phyloP scores from a whole-genome alignment of 2,329 filamentous ascomycete genomes.

The Cladosporium cucumerinum region DNA sequence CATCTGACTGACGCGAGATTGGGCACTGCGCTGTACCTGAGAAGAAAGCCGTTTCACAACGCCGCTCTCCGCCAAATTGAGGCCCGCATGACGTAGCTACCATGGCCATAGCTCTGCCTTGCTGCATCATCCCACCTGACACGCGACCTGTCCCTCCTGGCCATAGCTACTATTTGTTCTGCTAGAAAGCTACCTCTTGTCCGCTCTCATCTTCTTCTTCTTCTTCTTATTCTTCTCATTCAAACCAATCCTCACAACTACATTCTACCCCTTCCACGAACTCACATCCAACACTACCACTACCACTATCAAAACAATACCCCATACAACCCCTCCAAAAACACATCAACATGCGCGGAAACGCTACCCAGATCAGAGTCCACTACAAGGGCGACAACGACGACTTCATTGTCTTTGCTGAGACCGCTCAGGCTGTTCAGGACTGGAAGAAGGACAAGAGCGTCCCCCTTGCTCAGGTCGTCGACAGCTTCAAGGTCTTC shows the following conservation, averaged over 20 bases:
- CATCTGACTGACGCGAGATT: neutral
- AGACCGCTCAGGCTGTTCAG: slow-evolving; percentile 60
- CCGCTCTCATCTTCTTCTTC: slow-evolving; percentile 1
- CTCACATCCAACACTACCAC: neutral
- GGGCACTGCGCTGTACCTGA: slow-evolving; percentile 6
- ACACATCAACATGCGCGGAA: slow-evolving; percentile 53
- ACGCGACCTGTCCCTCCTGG: slow-evolving; percentile 12
- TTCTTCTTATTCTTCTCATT: neutral
- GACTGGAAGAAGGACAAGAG: slow-evolving; percentile 81
- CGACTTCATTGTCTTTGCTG: slow-evolving; percentile 66
- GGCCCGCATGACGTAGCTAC: slow-evolving; percentile 4
- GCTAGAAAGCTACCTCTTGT: slow-evolving; percentile 7
- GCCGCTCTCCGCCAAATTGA: neutral
- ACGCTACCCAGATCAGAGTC: slow-evolving; percentile 69
- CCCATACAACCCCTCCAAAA: slow-evolving; percentile 34
- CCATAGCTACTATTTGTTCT: slow-evolving; percentile 12
- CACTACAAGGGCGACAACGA: slow-evolving; percentile 76
- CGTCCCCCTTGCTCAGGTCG: slow-evolving; percentile 76
- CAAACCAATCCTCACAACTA: slow-evolving; percentile 5
- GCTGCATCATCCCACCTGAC: slow-evolving; percentile 16
- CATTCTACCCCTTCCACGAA: neutral
- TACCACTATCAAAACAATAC: slow-evolving; percentile 26
- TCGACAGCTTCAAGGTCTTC: slow-evolving; percentile 86
- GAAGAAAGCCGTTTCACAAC: neutral
- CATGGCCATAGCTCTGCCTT: slow-evolving; percentile 7